Conservation (phyloP, 1,139 yeast genomes). For the Magnusiomyces suaveolens region DNA sequence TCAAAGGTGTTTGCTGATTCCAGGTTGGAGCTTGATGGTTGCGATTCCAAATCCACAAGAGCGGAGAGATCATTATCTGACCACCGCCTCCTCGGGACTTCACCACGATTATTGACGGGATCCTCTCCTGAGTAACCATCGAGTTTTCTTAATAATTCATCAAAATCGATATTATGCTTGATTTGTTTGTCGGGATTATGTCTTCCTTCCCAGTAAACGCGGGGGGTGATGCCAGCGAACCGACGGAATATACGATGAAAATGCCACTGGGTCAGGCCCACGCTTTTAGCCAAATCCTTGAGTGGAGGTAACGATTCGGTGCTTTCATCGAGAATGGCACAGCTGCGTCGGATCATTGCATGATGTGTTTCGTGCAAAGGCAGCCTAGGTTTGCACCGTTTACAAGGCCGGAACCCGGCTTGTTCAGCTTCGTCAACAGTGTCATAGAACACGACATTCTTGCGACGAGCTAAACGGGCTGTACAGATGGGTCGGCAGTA, state of each 20-base stretch:
- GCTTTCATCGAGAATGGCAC: slow-evolving; percentile 14
- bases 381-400: slow-evolving; percentile 23
- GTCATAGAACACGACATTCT: slow-evolving; percentile 19
- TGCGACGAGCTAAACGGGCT: slow-evolving; percentile 19
- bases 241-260: slow-evolving; percentile 26
- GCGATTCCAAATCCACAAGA: no score
- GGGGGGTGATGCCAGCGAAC: slow-evolving; percentile 20
- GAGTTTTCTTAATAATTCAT: not conserved
- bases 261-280: slow-evolving; percentile 28
- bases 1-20: no score
- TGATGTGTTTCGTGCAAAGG: slow-evolving; percentile 18
- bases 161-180: slow-evolving; percentile 1
- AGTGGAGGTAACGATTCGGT: slow-evolving; percentile 15
- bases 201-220: slow-evolving; percentile 14
- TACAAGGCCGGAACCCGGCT: slow-evolving; percentile 22
- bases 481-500: slow-evolving; percentile 24
- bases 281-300: slow-evolving; percentile 18
- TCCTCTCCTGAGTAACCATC: slow-evolving; percentile 1
- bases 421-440: slow-evolving; percentile 18
- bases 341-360: slow-evolving; percentile 17
- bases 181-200: slow-evolving; percentile 9
- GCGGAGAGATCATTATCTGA: not conserved
- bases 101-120: not conserved
- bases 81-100: not conserved
- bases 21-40: no score